Base-by-base conservation (phyloP, 768 basidiomycete species). In the Phlebiopsis gigantea region DNA sequence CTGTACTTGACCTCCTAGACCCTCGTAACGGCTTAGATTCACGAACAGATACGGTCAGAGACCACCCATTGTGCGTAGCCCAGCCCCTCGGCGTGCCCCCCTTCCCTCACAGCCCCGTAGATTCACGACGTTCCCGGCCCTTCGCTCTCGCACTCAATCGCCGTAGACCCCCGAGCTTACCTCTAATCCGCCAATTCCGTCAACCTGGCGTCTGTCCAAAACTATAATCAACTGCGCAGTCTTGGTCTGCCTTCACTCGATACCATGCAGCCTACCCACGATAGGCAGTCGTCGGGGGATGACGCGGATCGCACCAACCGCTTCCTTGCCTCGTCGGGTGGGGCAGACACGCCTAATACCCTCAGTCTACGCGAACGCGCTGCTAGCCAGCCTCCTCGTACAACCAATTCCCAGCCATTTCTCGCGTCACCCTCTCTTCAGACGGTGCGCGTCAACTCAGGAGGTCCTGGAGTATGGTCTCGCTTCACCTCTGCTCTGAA, bases 341-440 rank as follows among this genome's bases (percentile, higher is more conserved):
- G 71, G 42, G 74, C 77, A 51, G 77, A 79, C 52, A 68, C 69
- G 53, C 63, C 68, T 43, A 73, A 75, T 34, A 63, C 74, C 53
- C 70, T 72, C 57, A 74, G 78, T 57, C 72, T 76, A 50, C 78
- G 82, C 56, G 84, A 87, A 71, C 75, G 87, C 57, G 86, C 87
- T 43, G 79, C 85, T 1, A 85, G 83, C 67, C 87, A 89, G 65
- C 87, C 87, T 7, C 85, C 86, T 2, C 79, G 78, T 59, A 71
- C 74, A 3, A 75, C 79, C 46, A 25, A 39, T 22, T 75, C 75
- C 25, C 76, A 76, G 62, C 65, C 60, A 55, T 79, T 77, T 58
- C 64, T 82, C 50, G 72, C 77, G 21, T 82, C 83, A 7, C 75
- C 82, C 7, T 72, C 76, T n/a, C 78, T 75, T 42, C 74, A 77